These are phyloP conservation scores for Beauveria rudraprayagi DNA, from an alignment of 2,329 filamentous ascomycete species.

Conservation along the genomic window DNA sequence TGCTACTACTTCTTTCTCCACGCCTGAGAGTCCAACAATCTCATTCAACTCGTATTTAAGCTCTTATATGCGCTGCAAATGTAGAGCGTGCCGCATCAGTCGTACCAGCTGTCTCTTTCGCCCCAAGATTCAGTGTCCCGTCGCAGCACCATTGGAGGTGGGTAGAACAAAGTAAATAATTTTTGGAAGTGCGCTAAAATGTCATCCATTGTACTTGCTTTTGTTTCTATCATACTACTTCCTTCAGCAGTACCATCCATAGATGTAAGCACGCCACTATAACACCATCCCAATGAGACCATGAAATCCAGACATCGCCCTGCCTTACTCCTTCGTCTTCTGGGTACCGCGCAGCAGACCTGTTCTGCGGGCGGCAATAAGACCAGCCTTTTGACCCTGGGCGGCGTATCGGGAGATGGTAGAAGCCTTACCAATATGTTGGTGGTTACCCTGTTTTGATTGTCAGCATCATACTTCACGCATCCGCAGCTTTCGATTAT, in stretches of 20 bases:
- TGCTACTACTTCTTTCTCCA: not conserved
- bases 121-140: not conserved
- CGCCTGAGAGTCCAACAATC: not conserved
- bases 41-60: not conserved
- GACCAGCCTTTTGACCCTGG: slow-evolving; percentile 99
- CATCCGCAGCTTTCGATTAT: slow-evolving; percentile 11
- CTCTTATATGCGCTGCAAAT: not conserved
- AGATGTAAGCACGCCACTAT: slow-evolving; percentile 53
- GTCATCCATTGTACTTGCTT: slow-evolving; percentile 37
- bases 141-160: not conserved
- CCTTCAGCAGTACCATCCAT: slow-evolving; percentile 42
- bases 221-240: slow-evolving; percentile 40
- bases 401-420: slow-evolving; percentile 97
- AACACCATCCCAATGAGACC: slow-evolving; percentile 59
- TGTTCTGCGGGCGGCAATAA: slow-evolving; percentile 98
- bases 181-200: slow-evolving; percentile 34
- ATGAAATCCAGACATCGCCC: slow-evolving; percentile 36
- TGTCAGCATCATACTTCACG: slow-evolving; percentile 32
- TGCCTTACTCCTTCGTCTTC: slow-evolving; percentile 91
- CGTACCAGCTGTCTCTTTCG: not conserved
- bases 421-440: slow-evolving; percentile 99
- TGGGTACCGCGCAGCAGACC: slow-evolving; percentile 99
- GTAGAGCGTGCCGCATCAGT: not conserved
- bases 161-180: slow-evolving; percentile 6
- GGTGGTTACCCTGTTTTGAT: slow-evolving; percentile 79